phyloP scores from a whole-genome alignment of 768 basidiomycete genomes.

The Tulasnella sp. region DNA sequence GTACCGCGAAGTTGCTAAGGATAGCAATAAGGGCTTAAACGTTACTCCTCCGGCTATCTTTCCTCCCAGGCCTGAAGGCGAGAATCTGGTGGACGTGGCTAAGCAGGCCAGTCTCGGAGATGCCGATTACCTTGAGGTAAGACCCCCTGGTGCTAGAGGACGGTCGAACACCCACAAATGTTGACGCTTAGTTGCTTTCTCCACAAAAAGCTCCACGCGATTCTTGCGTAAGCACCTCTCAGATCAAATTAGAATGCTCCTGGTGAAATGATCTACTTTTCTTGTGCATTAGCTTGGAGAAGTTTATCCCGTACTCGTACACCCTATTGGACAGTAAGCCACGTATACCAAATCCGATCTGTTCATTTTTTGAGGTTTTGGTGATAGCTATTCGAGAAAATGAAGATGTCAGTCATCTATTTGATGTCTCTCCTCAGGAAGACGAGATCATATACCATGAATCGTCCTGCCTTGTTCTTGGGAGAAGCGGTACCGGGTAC shows the following conservation, averaged over 20 bases:
- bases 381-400: slow-evolving; percentile 7
- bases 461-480: slow-evolving; percentile 18
- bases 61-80: neutral
- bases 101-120: neutral
- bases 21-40: neutral
- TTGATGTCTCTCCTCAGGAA: slow-evolving; percentile 14
- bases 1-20: neutral
- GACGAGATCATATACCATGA: slow-evolving; percentile 12
- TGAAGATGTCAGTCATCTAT: slow-evolving; percentile 3
- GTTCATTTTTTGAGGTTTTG: neutral
- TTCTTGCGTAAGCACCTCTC: neutral
- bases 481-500: slow-evolving; percentile 17
- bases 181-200: neutral
- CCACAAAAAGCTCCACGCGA: neutral
- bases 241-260: neutral
- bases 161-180: neutral
- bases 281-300: neutral
- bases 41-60: neutral
- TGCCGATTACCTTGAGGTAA: slow-evolving; percentile 6
- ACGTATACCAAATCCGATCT: neutral
- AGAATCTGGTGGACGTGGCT: neutral
- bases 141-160: neutral
- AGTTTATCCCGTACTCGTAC: neutral
- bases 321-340: slow-evolving; percentile 1
- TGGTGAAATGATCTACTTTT: neutral